Conservation (phyloP, 345 rosid species). For the Angophora floribunda region DNA sequence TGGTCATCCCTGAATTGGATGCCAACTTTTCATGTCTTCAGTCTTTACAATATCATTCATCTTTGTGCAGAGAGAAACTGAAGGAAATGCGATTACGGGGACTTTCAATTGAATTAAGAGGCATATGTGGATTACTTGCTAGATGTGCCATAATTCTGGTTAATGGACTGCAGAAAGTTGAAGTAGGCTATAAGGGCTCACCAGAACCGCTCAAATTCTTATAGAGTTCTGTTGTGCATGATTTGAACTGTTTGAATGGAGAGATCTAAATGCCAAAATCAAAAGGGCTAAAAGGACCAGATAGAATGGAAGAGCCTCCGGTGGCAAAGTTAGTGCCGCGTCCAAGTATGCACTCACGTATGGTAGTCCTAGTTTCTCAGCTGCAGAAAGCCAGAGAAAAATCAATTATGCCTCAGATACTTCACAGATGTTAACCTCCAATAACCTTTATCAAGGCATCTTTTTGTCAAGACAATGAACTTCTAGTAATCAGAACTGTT, state of each 20-base stretch:
- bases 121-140: not conserved
- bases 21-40: not conserved
- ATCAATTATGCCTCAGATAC: not conserved
- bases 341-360: conserved; percentile 56
- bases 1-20: not conserved
- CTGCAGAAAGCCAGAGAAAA: conserved; percentile 8
- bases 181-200: conserved; percentile 1
- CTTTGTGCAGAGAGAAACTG: not conserved
- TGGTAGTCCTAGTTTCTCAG: conserved; percentile 42
- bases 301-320: conserved; percentile 52
- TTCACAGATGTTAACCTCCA: not conserved
- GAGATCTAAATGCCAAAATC: conserved; percentile 53
- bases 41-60: not conserved
- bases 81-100: not conserved
- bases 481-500: not conserved
- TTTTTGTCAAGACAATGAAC: not conserved
- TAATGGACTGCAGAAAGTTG: not conserved
- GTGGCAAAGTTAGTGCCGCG: conserved; percentile 62
- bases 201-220: conserved; percentile 15
- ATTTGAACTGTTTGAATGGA: conserved; percentile 47
- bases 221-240: conserved; percentile 29
- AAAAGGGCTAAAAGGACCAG: conserved; percentile 46
- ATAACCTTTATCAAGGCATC: not conserved
- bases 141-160: not conserved
- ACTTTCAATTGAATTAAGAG: no score